Evolutionary conservation across 345 rosid genomes (phyloP), one percentile per base, ranked within the genome.

Genomic region (Gossypium rotundifolium): DNA sequence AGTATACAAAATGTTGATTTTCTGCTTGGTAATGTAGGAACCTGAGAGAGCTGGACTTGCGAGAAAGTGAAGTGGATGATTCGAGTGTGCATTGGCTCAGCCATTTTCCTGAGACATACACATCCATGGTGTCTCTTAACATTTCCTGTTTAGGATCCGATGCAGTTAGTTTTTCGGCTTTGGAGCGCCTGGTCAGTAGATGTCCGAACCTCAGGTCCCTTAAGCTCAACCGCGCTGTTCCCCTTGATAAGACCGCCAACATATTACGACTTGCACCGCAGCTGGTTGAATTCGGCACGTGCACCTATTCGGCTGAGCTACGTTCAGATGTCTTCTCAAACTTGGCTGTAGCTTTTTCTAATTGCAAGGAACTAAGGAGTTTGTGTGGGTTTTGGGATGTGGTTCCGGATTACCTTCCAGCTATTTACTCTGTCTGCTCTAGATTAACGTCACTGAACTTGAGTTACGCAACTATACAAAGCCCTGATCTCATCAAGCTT

Each of bases 341-440:
- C 74, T 76, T 94, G 51, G 73, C 82, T 1, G 79, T 85, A 52
- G 93, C 95, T 46, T 84, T 92, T 77, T 71, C 91, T 17, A 84
- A 84, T 38, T 88, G 94, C 77, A 89, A 84, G 77, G 85, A 88
- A 23, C 86, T 94, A 58, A 88, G 76, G 83, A 78, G 93, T 69
- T 84, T 94, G 64, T 92, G 95, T 49, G 97, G 97, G 69, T 88
- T 94, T 70, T 92, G 97, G 98, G 97, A 94, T 78, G 86, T 84
- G 20, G 90, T 85, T 55, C 95, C 97, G 12, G 87, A 85, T 67
- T 92, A 91, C 79, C 91, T 94, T 65, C 91, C 98, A 29, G 91
- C 91, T 51, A 70, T 88, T 70, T 92, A 90, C 79, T 77, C 93
- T 20, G 81, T 91, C 22, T 92, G 97, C 75, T 81, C 90, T 72